phyloP scores from a whole-genome alignment of 345 rosid species.

The Pistacia vera region DNA sequence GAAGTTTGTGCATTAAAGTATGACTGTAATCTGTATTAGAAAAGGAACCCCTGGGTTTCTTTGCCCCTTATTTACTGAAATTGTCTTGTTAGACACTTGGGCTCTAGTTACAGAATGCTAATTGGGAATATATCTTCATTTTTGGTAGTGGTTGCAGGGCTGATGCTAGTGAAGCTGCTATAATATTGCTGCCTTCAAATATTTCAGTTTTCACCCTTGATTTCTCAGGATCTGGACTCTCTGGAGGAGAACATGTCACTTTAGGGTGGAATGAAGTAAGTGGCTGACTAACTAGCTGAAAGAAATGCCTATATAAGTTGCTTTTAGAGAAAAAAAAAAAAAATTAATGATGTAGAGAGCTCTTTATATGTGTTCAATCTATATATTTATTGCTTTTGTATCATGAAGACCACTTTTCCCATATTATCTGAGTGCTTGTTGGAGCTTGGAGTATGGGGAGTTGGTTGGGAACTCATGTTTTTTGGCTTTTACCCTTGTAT shows the following conservation, averaged over 20 bases:
- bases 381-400: neutral
- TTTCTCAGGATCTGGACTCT: constrained; percentile 90
- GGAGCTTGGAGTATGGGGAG: too few species aligned
- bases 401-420: neutral
- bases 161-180: constrained; percentile 94
- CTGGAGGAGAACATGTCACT: constrained; percentile 87
- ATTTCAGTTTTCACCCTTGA: constrained; percentile 92
- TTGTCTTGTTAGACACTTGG: neutral
- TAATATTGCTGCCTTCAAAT: constrained; percentile 82
- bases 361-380: neutral
- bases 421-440: too few species aligned
- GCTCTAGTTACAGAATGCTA: constrained; percentile 10
- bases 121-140: constrained; percentile 30
- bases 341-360: neutral
- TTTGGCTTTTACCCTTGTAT: too few species aligned
- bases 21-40: neutral
- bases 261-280: constrained; percentile 91
- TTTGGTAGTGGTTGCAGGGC: constrained; percentile 89
- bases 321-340: neutral
- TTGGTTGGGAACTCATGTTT: too few species aligned
- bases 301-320: neutral
- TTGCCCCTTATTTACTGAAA: neutral
- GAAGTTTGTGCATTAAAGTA: constrained; percentile 1
- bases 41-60: neutral
- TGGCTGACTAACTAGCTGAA: constrained; percentile 19